Percentiles rank a stretch among this genome's conserved stretches.
Evolutionary conservation across 2,329 filamentous ascomycete species (phyloP).

Genomic region (Scorias spongiosa): DNA sequence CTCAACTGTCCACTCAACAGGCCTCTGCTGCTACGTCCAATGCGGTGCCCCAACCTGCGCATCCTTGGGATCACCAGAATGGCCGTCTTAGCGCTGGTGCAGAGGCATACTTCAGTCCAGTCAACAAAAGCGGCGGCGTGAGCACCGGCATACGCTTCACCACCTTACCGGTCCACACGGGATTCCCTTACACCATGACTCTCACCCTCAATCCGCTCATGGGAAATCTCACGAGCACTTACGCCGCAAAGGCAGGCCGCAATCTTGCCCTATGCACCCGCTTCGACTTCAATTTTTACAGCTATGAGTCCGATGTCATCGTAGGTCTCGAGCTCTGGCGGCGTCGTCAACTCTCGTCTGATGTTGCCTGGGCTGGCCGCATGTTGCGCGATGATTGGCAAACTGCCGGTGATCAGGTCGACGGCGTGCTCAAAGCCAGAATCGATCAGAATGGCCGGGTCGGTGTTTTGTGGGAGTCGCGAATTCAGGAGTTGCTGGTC

Average conservation of each 20-base stretch:
- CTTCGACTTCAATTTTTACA: slow-evolving; percentile 96
- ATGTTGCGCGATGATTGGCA: slow-evolving; percentile 28
- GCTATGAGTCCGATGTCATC: slow-evolving; percentile 88
- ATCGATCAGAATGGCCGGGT: slow-evolving; percentile 80
- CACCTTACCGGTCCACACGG: slow-evolving; percentile 63
- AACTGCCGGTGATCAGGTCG: slow-evolving; percentile 45
- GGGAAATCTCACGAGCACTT: slow-evolving; percentile 81
- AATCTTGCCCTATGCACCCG: slow-evolving; percentile 75
- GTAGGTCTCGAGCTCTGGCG: slow-evolving; percentile 90
- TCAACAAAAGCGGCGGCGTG: slow-evolving; percentile 87
- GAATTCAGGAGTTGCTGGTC: slow-evolving; percentile 83
- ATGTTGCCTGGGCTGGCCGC: slow-evolving; percentile 30
- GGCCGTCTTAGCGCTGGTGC: slow-evolving; percentile 81
- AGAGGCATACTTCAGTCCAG: slow-evolving; percentile 85
- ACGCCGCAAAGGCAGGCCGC: slow-evolving; percentile 74
- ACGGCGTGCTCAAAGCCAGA: slow-evolving; percentile 78
- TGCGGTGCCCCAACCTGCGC: slow-evolving; percentile 11
- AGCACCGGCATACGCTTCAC: slow-evolving; percentile 81
- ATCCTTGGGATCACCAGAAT: slow-evolving; percentile 44
- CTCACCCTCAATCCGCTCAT: slow-evolving; percentile 87
- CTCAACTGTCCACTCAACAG: slow-evolving; percentile 6
- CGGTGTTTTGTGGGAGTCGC: slow-evolving; percentile 80
- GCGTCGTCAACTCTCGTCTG: slow-evolving; percentile 24
- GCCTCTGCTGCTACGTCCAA: slow-evolving; percentile 1
- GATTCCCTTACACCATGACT: slow-evolving; percentile 86